Conservation (phyloP, 2,329 filamentous ascomycete genomes). For the Harringtonia lauricola region DNA sequence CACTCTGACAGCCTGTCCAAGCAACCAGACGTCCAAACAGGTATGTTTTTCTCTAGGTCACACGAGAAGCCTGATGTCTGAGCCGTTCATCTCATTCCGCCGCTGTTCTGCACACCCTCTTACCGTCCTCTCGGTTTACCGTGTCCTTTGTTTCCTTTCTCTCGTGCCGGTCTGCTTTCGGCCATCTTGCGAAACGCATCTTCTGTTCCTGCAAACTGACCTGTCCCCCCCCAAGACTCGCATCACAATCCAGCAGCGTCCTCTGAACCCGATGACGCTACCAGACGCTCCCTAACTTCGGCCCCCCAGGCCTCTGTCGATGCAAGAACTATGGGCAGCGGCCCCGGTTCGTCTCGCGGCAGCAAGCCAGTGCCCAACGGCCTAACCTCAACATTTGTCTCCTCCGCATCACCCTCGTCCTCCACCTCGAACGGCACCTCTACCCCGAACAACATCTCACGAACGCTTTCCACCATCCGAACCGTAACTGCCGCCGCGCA, state of each 20-base stretch:
- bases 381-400: conserved; percentile 8
- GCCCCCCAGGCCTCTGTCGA: conserved; percentile 28
- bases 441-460: conserved; percentile 14
- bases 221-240: conserved; percentile 1
- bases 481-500: conserved; percentile 26
- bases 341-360: conserved; percentile 9
- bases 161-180: not conserved
- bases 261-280: conserved; percentile 15
- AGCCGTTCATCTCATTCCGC: no score
- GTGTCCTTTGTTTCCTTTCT: no score
- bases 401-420: not conserved
- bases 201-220: not conserved
- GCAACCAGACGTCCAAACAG: conserved; percentile 1
- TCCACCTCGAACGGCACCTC: conserved; percentile 11
- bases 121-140: no score
- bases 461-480: conserved; percentile 39
- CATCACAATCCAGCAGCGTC: conserved; percentile 5
- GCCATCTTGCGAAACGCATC: not conserved
- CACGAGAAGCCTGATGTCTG: not conserved
- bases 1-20: conserved; percentile 2
- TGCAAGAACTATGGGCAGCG: conserved; percentile 24
- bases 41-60: not conserved
- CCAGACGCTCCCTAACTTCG: conserved; percentile 21
- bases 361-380: conserved; percentile 14
- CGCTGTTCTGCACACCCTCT: no score